phyloP scores from a whole-genome alignment of 2,329 filamentous ascomycete genomes.

The Cyphellophora europaea region DNA sequence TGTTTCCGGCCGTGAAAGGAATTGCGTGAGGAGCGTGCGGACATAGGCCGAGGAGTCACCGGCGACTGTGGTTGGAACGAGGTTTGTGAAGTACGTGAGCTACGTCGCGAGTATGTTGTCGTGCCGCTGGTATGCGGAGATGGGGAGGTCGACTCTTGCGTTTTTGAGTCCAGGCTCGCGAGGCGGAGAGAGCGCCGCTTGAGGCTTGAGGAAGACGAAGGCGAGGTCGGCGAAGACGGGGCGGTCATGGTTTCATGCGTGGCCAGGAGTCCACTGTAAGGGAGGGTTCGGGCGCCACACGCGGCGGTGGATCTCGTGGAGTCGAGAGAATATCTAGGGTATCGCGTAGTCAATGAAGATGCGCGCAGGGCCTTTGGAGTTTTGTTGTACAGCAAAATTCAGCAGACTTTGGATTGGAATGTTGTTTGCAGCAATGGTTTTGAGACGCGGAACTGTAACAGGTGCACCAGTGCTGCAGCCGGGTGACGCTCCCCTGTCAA shows the following conservation, averaged over 20 bases:
- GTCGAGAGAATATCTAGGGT: too few relatives aligned
- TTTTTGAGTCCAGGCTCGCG: constrained; percentile 8
- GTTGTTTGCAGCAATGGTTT: too few relatives aligned
- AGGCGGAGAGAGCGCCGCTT: constrained; percentile 16
- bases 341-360: too few relatives aligned
- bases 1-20: neutral
- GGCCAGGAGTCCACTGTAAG: too few relatives aligned
- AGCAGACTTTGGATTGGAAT: too few relatives aligned
- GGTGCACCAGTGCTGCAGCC: too few relatives aligned
- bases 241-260: constrained; percentile 14
- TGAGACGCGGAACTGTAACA: too few relatives aligned
- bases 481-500: too few relatives aligned
- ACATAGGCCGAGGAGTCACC: constrained; percentile 26
- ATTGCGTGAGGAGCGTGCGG: constrained; percentile 23
- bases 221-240: constrained; percentile 14
- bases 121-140: constrained; percentile 15
- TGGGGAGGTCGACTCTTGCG: constrained; percentile 8
- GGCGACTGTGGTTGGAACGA: constrained; percentile 25
- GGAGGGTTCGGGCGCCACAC: too few relatives aligned
- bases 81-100: constrained; percentile 18
- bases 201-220: constrained; percentile 12
- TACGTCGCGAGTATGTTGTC: constrained; percentile 15
- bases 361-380: too few relatives aligned
- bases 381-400: too few relatives aligned
- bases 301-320: too few relatives aligned